These are phyloP conservation scores for Ceratobasidium sp. DNA, from an alignment of 1,284 basidiomycete genomes.

Conservation along the genomic window DNA sequence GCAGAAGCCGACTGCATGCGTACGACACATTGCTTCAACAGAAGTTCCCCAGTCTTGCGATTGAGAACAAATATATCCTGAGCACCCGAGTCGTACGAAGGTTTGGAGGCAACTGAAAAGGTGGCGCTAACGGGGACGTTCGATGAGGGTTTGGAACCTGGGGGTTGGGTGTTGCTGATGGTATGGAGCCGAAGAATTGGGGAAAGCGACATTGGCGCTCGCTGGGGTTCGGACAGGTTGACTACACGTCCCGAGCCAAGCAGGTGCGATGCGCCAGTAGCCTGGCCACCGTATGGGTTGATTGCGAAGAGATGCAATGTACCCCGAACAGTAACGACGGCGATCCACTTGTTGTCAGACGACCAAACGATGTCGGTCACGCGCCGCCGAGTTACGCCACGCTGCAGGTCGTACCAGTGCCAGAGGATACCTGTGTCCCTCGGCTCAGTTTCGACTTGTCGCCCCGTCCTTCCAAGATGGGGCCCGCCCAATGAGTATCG, in stretches of 20 bases:
- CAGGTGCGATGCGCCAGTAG: constrained; percentile 72
- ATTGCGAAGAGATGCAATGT: constrained; percentile 61
- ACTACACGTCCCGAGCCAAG: constrained; percentile 60
- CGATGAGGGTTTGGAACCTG: constrained; percentile 4
- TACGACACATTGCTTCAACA: constrained; percentile 61
- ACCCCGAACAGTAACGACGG: constrained; percentile 64
- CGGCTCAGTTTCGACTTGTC: constrained; percentile 4
- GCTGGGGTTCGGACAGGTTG: constrained; percentile 57
- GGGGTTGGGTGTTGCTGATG: not conserved
- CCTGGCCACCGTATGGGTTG: constrained; percentile 77
- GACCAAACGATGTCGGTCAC: constrained; percentile 70
- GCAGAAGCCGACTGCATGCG: constrained; percentile 31
- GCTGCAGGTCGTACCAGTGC: constrained; percentile 74
- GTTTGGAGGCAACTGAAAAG: constrained; percentile 67
- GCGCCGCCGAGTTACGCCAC: constrained; percentile 75
- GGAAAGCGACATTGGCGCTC: constrained; percentile 57
- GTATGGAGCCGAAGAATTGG: not conserved
- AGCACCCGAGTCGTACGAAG: constrained; percentile 61
- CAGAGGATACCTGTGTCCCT: constrained; percentile 55
- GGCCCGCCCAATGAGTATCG: constrained; percentile 14
- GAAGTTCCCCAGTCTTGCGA: constrained; percentile 65
- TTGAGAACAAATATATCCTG: constrained; percentile 65
- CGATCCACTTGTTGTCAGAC: constrained; percentile 74
- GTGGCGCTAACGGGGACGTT: constrained; percentile 57
- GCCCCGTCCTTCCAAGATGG: not conserved